Evolutionary conservation across 495 filamentous ascomycete genomes (phyloP), one percentile per base, ranked within the genome.

Genomic region (Penicillium cosmopolitanum): DNA sequence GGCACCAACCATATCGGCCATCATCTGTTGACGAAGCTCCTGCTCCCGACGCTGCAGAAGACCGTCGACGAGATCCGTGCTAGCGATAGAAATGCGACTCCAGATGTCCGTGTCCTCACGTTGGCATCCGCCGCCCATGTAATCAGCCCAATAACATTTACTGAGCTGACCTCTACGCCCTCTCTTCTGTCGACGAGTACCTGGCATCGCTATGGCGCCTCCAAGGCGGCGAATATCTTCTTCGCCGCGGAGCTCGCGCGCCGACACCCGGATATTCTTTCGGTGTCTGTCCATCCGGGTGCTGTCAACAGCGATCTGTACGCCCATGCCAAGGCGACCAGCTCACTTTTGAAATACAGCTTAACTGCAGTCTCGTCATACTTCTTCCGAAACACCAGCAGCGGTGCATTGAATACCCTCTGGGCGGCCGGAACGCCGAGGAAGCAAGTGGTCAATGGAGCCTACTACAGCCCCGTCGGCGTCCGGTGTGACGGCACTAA

Each of bases 151-250:
- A 72, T 85, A 5, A 56, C 85, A 5, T 81, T 84, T 28, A 80
- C 81, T 60, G 34, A 58, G 71, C 54, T 82, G 77, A 72, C 73
- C 36, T 68, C 80, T 21, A 82, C 81, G 46, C 68, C 61, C 11
- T 72, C 60, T 5, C 74, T 71, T 28, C 65, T 66, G 58, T 65
- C 65, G 7, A 60, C 55, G 13, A 70, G 60, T 50, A 71, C 75
- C 12, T 82, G 73, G 71, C 56, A 64, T 15, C 81, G 85, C 21
- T 93, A 93, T 66, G 82, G 75, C 4, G 80, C 89, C 28, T 80
- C 77, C 61, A 93, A 93, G 74, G 80, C 91, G 1, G 85, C 87
- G 7, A 91, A 91, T 66, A 77, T 91, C n/a, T 73, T 91, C 2
- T 88, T 83, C 57, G 78, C 83, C 1, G 62, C 71, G 3, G 81